Percentiles rank a stretch among this genome's conserved stretches.
Evolutionary conservation across 176 grass and related monocot species (phyloP).

Genomic region (Ampelocalamus luodianensis): DNA sequence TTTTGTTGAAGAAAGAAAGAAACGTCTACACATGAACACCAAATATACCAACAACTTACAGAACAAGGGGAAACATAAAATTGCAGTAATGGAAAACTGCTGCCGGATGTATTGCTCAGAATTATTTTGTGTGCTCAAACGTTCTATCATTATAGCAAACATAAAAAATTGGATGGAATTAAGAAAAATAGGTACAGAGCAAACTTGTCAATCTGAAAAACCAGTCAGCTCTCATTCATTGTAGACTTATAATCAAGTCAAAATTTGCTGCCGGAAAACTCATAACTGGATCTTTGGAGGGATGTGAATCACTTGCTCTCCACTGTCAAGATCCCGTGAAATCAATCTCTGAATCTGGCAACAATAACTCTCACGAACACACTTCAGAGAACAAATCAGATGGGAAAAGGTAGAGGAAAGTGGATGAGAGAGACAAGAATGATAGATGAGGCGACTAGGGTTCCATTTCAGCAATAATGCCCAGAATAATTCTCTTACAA

Average conservation of each 20-base stretch:
- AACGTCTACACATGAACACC: neutral
- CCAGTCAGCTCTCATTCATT: slow-evolving; percentile 17
- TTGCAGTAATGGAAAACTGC: neutral
- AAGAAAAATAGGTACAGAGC: slow-evolving; percentile 33
- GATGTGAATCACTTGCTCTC: slow-evolving; percentile 57
- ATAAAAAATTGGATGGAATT: slow-evolving; percentile 14
- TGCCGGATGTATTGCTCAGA: slow-evolving; percentile 23
- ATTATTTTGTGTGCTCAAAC: slow-evolving; percentile 43
- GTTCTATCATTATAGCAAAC: slow-evolving; percentile 18
- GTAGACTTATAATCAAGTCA: slow-evolving; percentile 13
- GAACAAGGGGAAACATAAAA: neutral
- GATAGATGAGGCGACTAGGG: too few species aligned
- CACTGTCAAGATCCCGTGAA: too few species aligned
- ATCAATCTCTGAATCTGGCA: too few species aligned
- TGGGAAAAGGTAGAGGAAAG: too few species aligned
- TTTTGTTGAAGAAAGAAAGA: neutral
- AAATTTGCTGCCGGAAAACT: neutral
- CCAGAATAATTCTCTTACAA: too few species aligned
- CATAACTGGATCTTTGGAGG: neutral
- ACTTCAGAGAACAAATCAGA: too few species aligned
- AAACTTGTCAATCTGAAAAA: slow-evolving; percentile 24
- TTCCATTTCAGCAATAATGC: too few species aligned
- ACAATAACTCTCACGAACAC: too few species aligned
- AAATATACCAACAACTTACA: neutral
- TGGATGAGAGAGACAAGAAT: too few species aligned